Base-by-base conservation (phyloP, 345 rosid species). In the Rubroshorea leprosula region DNA sequence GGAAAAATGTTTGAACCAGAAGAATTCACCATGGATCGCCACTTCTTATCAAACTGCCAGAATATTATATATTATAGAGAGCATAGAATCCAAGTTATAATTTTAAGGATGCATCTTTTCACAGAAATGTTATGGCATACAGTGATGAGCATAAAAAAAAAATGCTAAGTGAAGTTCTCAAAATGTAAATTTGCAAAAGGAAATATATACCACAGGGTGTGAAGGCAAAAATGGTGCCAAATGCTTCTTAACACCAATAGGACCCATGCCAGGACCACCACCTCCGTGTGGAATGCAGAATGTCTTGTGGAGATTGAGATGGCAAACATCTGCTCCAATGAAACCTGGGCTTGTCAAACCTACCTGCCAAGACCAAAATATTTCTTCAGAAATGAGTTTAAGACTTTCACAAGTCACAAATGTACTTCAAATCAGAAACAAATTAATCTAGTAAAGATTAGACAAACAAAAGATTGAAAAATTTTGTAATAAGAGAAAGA, bases 261-360 rank as follows among this genome's bases (percentile, higher is more conserved):
- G 99, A 45, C 99, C 99, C 99, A 94, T 94, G 60, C 99, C 99
- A 55, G 97, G 97, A 68, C 99, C 97, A 49, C 99, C 99, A 68
- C 99, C 97, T 54, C 96, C 97, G 53, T 94, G 97, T 2, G 97
- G 97, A 70, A 94, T 94, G 81, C 99, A 94, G 75, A 90, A 90
- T 52, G 97, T 94, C 60, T 90, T 94, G 71, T 94, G 99, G 75
- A 94, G 99, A 70, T 94, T 94, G 65, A 94, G 93, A 78, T 94
- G 97, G 72, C 99, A 90, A 56, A 94, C 99, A 69, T 94, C 99
- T 17, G 99, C 99, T 67, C 99, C 99, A 65, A 94, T 90, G 31
- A 75, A 94, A 55, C 99, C 99, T 1, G 97, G 99, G 74, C 92
- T 94, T 15, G 99, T 94, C 77, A 93, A 70, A 57, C 99, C 99